phyloP scores from a whole-genome alignment of 1,284 basidiomycete genomes.

The Omphalotus olearius region DNA sequence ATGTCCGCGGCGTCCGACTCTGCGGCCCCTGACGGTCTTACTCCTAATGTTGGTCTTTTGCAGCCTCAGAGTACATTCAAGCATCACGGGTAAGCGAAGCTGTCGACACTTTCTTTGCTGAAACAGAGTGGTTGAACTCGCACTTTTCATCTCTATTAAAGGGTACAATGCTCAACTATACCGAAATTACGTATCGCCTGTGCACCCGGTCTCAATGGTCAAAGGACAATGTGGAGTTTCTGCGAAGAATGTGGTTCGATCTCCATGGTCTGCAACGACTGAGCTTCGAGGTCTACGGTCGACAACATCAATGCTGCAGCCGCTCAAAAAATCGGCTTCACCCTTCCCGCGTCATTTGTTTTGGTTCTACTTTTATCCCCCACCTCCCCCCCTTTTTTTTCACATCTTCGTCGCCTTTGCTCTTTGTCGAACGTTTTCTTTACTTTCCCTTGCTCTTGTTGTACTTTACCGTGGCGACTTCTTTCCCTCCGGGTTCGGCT shows the following conservation, averaged over 20 bases:
- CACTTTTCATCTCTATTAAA: conserved; percentile 27
- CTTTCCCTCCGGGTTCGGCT: background rate
- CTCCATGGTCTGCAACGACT: conserved; percentile 78
- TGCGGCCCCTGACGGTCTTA: conserved; percentile 35
- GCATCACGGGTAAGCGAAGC: conserved; percentile 67
- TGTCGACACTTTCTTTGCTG: conserved; percentile 6
- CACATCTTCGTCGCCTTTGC: background rate
- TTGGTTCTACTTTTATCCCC: conserved; percentile 5
- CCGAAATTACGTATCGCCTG: conserved; percentile 71
- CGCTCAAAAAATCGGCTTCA: background rate
- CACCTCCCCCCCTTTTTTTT: background rate
- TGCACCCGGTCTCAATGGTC: conserved; percentile 53
- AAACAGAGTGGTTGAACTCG: conserved; percentile 8
- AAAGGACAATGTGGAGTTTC: conserved; percentile 79
- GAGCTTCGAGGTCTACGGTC: conserved; percentile 15
- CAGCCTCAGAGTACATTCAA: conserved; percentile 60
- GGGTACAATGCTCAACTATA: conserved; percentile 69
- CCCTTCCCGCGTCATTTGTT: conserved; percentile 3
- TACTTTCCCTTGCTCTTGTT: conserved; percentile 1
- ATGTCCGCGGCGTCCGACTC: conserved; percentile 33
- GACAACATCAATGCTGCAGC: background rate
- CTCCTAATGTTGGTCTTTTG: conserved; percentile 53
- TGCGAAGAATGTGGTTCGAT: conserved; percentile 85
- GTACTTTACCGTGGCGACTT: background rate
- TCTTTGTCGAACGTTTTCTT: conserved; percentile 13